Evolutionary conservation across 108 stramenopile genomes (phyloP).

Genomic region (Cyclotella baltica): DNA sequence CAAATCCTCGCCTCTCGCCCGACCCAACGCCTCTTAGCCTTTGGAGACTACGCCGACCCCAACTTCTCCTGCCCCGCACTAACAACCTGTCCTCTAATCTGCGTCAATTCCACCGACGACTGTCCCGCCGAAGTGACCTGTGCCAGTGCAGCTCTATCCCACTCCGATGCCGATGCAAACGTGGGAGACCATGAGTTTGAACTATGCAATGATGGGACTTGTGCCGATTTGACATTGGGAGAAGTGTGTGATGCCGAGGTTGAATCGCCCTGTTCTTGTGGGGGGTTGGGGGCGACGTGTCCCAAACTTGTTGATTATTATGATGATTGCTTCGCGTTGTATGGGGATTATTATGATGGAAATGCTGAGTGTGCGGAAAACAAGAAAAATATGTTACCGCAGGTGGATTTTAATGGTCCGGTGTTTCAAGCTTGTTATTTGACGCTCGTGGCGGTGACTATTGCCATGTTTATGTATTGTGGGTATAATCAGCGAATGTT

Average conservation of each 20-base stretch:
- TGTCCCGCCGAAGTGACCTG: conserved; percentile 49
- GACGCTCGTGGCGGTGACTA: conserved; percentile 39
- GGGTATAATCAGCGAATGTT: conserved; percentile 59
- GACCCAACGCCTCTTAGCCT: conserved; percentile 31
- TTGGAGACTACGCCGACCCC: conserved; percentile 60
- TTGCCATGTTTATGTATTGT: conserved; percentile 58
- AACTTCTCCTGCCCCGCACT: conserved; percentile 59
- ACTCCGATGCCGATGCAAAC: conserved; percentile 7
- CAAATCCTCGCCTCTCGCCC: too few relatives aligned
- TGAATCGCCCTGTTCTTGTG: conserved; percentile 38
- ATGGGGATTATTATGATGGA: conserved; percentile 27
- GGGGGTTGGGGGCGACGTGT: conserved; percentile 16
- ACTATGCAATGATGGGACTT: conserved; percentile 64
- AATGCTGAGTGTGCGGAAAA: conserved; percentile 31
- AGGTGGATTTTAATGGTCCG: conserved; percentile 40
- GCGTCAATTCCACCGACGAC: conserved; percentile 47
- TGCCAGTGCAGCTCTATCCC: not conserved
- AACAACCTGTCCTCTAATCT: conserved; percentile 59
- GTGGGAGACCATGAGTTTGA: conserved; percentile 28
- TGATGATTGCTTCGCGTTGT: conserved; percentile 21
- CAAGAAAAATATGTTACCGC: conserved; percentile 36
- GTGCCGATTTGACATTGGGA: conserved; percentile 38
- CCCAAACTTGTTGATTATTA: conserved; percentile 38
- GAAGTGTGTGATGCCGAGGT: conserved; percentile 43
- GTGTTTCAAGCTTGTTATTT: conserved; percentile 55